These are phyloP conservation scores for Botrytis cinerea DNA, from an alignment of 2,329 filamentous ascomycete genomes.

Conservation along the genomic window DNA sequence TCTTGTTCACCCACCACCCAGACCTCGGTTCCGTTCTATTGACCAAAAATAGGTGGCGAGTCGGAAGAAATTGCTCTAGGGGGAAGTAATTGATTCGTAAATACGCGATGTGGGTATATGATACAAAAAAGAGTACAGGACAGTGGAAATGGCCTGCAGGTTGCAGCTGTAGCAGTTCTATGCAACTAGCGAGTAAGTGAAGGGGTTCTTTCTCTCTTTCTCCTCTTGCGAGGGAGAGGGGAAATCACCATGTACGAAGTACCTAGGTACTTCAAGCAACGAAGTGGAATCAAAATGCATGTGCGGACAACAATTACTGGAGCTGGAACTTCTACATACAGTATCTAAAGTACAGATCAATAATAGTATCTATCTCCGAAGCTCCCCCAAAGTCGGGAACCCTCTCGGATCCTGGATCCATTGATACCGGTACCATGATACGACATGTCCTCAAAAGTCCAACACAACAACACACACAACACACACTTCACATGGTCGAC, in stretches of 20 bases:
- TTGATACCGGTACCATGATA: constrained; percentile 3
- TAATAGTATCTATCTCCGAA: constrained; percentile 1
- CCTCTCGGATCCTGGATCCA: constrained; percentile 2
- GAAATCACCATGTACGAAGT: not conserved
- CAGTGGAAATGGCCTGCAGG: constrained; percentile 14
- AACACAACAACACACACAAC: not conserved
- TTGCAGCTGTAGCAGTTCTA: constrained; percentile 14
- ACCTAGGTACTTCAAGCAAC: constrained; percentile 2
- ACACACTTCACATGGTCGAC: constrained; percentile 7
- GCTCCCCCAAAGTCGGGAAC: not conserved
- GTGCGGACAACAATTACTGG: constrained; percentile 20
- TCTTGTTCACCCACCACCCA: not conserved
- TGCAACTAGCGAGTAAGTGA: constrained; percentile 25
- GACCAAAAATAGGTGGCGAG: constrained; percentile 8
- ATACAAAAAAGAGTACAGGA: constrained; percentile 10
- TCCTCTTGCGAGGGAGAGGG: not conserved
- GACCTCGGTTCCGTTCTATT: not conserved
- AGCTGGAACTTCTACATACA: constrained; percentile 13
- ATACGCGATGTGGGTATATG: constrained; percentile 9
- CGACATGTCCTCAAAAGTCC: constrained; percentile 1
- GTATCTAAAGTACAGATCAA: constrained; percentile 9
- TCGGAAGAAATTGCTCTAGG: constrained; percentile 4
- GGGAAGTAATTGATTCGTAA: constrained; percentile 8
- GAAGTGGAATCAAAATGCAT: constrained; percentile 21
- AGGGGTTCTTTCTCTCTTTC: not conserved